Percentiles rank a stretch among this genome's conserved stretches.
Conservation (phyloP, 108 stramenopile genomes). For the Cyclotella cryptica region DNA sequence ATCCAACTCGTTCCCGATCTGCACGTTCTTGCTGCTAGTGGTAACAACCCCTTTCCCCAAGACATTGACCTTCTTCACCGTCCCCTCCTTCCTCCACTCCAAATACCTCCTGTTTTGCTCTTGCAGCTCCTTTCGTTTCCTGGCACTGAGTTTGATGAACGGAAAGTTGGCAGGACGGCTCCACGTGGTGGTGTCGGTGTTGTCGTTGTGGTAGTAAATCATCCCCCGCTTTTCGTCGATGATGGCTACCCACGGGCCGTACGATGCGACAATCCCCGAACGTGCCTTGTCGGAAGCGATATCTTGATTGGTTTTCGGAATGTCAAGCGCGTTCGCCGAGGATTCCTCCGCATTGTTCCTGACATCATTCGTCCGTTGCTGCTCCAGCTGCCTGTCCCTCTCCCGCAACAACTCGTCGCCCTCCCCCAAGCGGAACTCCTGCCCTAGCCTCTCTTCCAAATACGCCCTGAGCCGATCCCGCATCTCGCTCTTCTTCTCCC, state of each 20-base stretch:
- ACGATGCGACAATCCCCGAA: background rate
- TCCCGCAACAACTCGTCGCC: background rate
- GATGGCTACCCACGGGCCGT: constrained; percentile 11
- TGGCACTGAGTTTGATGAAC: constrained; percentile 24
- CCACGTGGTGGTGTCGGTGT: constrained; percentile 75
- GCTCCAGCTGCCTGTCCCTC: background rate
- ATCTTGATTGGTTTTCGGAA: constrained; percentile 6
- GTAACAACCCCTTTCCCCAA: background rate
- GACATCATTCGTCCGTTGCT: background rate
- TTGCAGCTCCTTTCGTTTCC: constrained; percentile 12
- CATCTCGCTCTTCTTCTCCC: constrained; percentile 33
- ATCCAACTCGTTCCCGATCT: background rate
- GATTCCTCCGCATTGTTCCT: background rate
- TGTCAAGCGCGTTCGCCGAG: background rate
- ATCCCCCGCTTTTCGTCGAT: constrained; percentile 46
- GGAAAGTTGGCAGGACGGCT: constrained; percentile 65
- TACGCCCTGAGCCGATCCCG: constrained; percentile 26
- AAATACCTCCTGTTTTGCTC: constrained; percentile 20
- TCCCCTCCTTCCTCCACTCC: constrained; percentile 20
- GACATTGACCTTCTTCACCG: background rate
- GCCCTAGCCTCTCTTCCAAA: constrained; percentile 27
- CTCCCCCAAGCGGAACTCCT: constrained; percentile 4
- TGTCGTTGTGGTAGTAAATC: constrained; percentile 74
- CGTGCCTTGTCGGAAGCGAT: constrained; percentile 5
- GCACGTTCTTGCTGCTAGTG: background rate